Conservation (phyloP, 176 grass and related monocot species). For the Phragmites australis region DNA sequence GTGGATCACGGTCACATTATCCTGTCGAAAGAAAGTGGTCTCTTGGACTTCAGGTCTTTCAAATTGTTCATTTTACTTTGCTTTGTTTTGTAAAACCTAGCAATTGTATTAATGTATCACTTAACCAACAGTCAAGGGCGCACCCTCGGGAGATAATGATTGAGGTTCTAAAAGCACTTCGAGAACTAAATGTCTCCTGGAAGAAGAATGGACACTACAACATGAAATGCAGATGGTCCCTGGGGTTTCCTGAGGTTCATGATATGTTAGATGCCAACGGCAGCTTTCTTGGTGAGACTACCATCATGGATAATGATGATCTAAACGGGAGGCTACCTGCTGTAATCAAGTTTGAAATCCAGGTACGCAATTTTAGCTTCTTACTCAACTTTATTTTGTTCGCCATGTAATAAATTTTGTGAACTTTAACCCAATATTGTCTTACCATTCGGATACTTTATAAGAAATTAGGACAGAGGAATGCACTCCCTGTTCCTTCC, state of each 20-base stretch:
- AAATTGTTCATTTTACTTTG: conserved; percentile 28
- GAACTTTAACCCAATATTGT: conserved; percentile 10
- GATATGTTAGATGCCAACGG: conserved; percentile 53
- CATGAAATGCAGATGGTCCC: conserved; percentile 86
- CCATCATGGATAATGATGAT: conserved; percentile 61
- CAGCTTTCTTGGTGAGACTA: conserved; percentile 63
- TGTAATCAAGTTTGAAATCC: conserved; percentile 94
- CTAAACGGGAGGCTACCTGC: conserved; percentile 46
- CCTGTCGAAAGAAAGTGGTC: conserved; percentile 93
- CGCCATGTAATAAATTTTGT: not conserved
- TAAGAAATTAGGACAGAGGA: conserved; percentile 9
- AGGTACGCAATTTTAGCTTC: conserved; percentile 46
- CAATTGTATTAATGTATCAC: conserved; percentile 34
- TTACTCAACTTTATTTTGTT: not conserved
- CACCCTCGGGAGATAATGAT: conserved; percentile 94
- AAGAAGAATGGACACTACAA: conserved; percentile 98
- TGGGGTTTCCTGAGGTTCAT: conserved; percentile 47
- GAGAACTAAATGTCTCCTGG: conserved; percentile 90
- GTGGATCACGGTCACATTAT: conserved; percentile 45
- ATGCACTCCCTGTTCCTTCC: not conserved
- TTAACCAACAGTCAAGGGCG: conserved; percentile 75
- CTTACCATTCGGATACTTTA: not conserved
- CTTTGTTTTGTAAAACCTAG: conserved; percentile 23
- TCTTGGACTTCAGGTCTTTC: conserved; percentile 91
- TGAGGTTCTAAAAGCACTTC: conserved; percentile 85